phyloP scores from a whole-genome alignment of 2,329 filamentous ascomycete genomes.

The Hypoxylon sp. region DNA sequence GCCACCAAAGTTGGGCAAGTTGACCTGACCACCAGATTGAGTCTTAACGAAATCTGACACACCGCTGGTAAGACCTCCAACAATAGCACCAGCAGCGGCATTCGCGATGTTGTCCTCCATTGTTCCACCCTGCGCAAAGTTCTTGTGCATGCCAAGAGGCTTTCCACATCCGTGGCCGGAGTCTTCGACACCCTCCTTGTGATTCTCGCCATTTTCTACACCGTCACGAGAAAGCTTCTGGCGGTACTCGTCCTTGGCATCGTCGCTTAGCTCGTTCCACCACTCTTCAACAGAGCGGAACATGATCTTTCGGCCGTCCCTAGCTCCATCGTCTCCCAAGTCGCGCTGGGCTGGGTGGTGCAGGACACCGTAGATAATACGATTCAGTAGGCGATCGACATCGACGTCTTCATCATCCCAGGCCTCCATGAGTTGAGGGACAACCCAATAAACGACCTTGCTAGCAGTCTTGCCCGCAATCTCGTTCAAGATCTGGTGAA shows the following conservation, averaged over 20 bases:
- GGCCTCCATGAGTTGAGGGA: slow-evolving; percentile 86
- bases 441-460: slow-evolving; percentile 81
- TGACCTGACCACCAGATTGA: slow-evolving; percentile 52
- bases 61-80: slow-evolving; percentile 65
- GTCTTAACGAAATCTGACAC: slow-evolving; percentile 57
- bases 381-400: slow-evolving; percentile 73
- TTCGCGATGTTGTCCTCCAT: slow-evolving; percentile 65
- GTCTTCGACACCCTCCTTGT: slow-evolving; percentile 85
- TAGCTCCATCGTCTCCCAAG: slow-evolving; percentile 72
- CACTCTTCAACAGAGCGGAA: slow-evolving; percentile 82
- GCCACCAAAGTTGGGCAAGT: slow-evolving; percentile 30
- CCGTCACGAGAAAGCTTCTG: slow-evolving; percentile 80
- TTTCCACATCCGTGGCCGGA: slow-evolving; percentile 83
- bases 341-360: slow-evolving; percentile 86
- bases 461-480: slow-evolving; percentile 84
- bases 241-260: slow-evolving; percentile 72
- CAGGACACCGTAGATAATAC: slow-evolving; percentile 83
- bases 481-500: slow-evolving; percentile 82
- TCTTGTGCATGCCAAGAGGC: slow-evolving; percentile 81
- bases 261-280: slow-evolving; percentile 75
- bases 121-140: slow-evolving; percentile 58
- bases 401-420: slow-evolving; percentile 83
- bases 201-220: slow-evolving; percentile 80
- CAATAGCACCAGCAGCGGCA: slow-evolving; percentile 64
- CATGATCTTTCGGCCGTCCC: slow-evolving; percentile 78